Evolutionary conservation across 495 filamentous ascomycete species (phyloP), one percentile per base, ranked within the genome.

Genomic region (Xylaria scruposa): DNA sequence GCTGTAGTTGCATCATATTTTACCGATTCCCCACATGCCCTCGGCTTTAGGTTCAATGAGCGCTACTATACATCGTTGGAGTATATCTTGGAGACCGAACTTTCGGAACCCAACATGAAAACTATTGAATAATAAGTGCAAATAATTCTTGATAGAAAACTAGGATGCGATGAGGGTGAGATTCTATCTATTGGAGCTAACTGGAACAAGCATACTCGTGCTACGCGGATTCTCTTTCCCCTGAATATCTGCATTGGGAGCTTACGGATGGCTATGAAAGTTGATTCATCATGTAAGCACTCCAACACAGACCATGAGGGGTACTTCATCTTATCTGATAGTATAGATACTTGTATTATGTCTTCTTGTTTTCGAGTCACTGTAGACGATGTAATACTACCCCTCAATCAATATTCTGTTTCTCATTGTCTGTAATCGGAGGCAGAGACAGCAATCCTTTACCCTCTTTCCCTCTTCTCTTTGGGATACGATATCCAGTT

Each of bases 51-150:
- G 51, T 38, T 58, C 7, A 36, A 31, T 44, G 36, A 15, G 36
- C 54, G n/a, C 46, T 53, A 51, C 29, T n/a, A 31, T 51, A 76
- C 82, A 83, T 76, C 83, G 80, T 67, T 53, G 63, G 46, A 53
- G 63, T 7, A 67, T 12, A 15, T 24, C 3, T 21, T 26, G n/a
- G 5, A 31, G 12, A 44, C 21, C 10, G 13, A 44, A 33, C 31
- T 21, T 26, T 12, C 10, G 15, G 40, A 24, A 29, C 33, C 13
- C 7, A 15, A 24, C 26, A 47, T 10, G 24, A 15, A 15, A 4
- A n/a, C 3, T 29, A 12, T 17, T 33, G 2, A 15, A 64, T n/a
- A 42, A 36, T 12, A 10, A 31, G 15, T 17, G 31, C 10, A 3
- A 64, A 0, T 4, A 19, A 33, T 53, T 53, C 49, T 53, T 7